These are phyloP conservation scores for Penicillium lividum DNA, from an alignment of 495 filamentous ascomycete species.

Conservation along the genomic window DNA sequence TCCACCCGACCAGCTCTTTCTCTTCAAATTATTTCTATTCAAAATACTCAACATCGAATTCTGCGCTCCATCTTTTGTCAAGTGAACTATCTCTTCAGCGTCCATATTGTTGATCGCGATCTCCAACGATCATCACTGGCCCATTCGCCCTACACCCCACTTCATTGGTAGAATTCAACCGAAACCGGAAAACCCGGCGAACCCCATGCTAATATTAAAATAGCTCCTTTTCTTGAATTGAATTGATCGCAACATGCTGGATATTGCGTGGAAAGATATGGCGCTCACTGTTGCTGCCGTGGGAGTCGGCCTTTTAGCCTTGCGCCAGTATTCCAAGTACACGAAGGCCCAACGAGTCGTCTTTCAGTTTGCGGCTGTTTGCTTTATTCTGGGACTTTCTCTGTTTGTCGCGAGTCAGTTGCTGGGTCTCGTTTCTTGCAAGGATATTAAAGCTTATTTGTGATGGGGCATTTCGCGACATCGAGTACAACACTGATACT, in stretches of 20 bases:
- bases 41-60: too few relatives aligned
- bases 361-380: not conserved
- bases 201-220: too few relatives aligned
- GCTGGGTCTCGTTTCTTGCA: not conserved
- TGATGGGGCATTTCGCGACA: not conserved
- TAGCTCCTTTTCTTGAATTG: too few relatives aligned
- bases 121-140: not conserved
- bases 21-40: not conserved
- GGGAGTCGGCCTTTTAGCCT: not conserved
- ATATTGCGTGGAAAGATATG: not conserved
- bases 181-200: not conserved
- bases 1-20: not conserved
- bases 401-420: not conserved
- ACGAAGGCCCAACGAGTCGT: not conserved
- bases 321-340: not conserved
- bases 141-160: not conserved
- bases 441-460: not conserved
- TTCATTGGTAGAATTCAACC: not conserved
- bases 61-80: too few relatives aligned
- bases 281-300: not conserved
- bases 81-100: too few relatives aligned
- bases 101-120: not conserved
- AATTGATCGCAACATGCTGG: not conserved
- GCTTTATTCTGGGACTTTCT: not conserved
- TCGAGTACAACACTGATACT: not conserved